These are phyloP conservation scores for Sporothrix variecibatus DNA, from an alignment of 2,329 filamentous ascomycete genomes.

Conservation along the genomic window DNA sequence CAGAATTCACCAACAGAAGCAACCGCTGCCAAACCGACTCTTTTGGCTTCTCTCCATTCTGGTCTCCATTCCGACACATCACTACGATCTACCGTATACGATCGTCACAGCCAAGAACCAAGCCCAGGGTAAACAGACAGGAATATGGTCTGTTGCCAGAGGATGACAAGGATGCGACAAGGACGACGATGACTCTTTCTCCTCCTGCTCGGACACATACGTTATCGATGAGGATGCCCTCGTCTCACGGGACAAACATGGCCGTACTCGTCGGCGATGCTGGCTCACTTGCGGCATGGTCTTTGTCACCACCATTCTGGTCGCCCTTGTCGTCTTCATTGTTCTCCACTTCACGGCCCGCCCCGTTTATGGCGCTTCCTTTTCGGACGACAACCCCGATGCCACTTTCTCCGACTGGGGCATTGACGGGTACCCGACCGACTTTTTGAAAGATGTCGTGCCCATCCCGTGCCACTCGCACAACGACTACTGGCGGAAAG, in stretches of 20 bases:
- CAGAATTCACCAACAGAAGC: not conserved
- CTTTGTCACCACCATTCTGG: slow-evolving; percentile 41
- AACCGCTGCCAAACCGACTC: not conserved
- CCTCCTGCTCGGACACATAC: slow-evolving; percentile 20
- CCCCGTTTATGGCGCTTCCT: slow-evolving; percentile 27
- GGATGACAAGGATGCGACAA: slow-evolving; percentile 8
- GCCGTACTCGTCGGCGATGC: slow-evolving; percentile 27
- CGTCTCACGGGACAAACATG: slow-evolving; percentile 20
- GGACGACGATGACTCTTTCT: slow-evolving; percentile 5
- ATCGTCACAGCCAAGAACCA: slow-evolving; percentile 7
- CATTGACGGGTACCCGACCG: slow-evolving; percentile 49
- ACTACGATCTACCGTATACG: slow-evolving; percentile 27
- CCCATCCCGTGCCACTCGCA: slow-evolving; percentile 55
- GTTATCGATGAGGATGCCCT: slow-evolving; percentile 28
- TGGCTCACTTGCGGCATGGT: slow-evolving; percentile 41
- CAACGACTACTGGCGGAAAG: slow-evolving; percentile 69
- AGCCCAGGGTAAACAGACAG: not conserved
- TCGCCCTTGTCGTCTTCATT: slow-evolving; percentile 29
- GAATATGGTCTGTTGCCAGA: slow-evolving; percentile 24
- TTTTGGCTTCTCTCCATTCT: slow-evolving; percentile 26
- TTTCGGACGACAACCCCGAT: slow-evolving; percentile 30
- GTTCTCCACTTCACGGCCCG: slow-evolving; percentile 29
- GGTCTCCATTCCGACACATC: slow-evolving; percentile 28
- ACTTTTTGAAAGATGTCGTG: slow-evolving; percentile 50
- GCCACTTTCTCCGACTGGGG: slow-evolving; percentile 42